Base-by-base conservation (phyloP, 2,329 filamentous ascomycete genomes). In the Ceratocystis harringtonii region DNA sequence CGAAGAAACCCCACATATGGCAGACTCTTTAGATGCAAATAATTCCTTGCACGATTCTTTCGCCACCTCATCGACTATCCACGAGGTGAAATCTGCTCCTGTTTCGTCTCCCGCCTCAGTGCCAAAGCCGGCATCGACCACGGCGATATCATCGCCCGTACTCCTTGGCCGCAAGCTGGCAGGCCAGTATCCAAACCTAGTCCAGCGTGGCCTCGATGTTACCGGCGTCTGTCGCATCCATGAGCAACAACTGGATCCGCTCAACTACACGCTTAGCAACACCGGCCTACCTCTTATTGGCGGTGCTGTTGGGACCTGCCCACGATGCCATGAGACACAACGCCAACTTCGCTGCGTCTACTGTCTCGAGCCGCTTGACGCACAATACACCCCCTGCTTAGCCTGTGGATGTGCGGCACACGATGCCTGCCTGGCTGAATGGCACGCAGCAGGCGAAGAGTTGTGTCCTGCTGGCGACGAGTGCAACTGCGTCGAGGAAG, bases 381-480 rank as follows among this genome's bases (percentile, higher is more conserved):
- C 81, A 0, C 76, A 85, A 12, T 87, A 84, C 70, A 75, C 81
- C 2, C 79, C 84, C 0, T 87, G 84, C 68, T 76, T 87, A 2
- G 78, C 79, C 10, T 87, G 84, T 68, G 84, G 84, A 12, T 87
- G 84, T 69, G 80, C 80, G 6, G 79, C 78, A 63, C 84, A 87
- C 71, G 80, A 84, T 58, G 72, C 75, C 7, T 87, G 84, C 68
- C 76, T 84, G 17, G 78, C 77, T 1, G 81, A 83, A 70, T 85
- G 83, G 82, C 81, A 84, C 69, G 78, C 76, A 5, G 77, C 78
- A 5, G 81, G 81, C 25, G 81, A 84, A 72, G 79, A 74, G 1
- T 73, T 79, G 60, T 87, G 84, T 65, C 82, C 84, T 0, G 84
- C 82, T 0, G 84, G 84, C 1, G 84, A 86, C 70, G 84, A 86